Evolutionary conservation across 805 yeast genomes (phyloP).

Genomic region (Kodamaea kaohsiungensis): DNA sequence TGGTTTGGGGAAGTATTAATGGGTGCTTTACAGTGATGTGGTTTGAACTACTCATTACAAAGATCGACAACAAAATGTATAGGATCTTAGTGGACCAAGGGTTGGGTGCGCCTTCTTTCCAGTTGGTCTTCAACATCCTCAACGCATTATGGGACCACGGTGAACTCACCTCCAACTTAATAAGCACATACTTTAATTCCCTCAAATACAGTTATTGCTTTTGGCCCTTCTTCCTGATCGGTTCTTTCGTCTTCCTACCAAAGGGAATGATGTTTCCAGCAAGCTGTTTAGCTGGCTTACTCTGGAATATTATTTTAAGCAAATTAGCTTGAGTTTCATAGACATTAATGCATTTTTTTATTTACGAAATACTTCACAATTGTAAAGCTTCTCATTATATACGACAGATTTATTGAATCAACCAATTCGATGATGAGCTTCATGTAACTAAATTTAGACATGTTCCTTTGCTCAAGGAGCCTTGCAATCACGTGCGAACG

Average conservation of each 20-base stretch:
- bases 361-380: neutral
- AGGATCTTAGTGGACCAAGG: slow-evolving; percentile 55
- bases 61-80: slow-evolving; percentile 33
- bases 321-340: slow-evolving; percentile 10
- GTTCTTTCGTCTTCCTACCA: slow-evolving; percentile 51
- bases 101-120: slow-evolving; percentile 57
- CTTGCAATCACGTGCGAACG: neutral
- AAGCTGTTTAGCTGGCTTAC: slow-evolving; percentile 55
- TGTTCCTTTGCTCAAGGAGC: too few relatives aligned
- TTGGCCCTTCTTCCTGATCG: slow-evolving; percentile 60
- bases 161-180: slow-evolving; percentile 33
- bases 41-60: slow-evolving; percentile 48
- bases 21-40: slow-evolving; percentile 57
- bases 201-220: slow-evolving; percentile 53
- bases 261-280: slow-evolving; percentile 55
- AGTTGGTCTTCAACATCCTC: slow-evolving; percentile 48
- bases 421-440: neutral
- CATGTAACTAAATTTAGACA: neutral
- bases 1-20: slow-evolving; percentile 61
- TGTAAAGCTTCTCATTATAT: slow-evolving; percentile 1
- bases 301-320: slow-evolving; percentile 58
- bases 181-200: slow-evolving; percentile 45
- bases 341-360: slow-evolving; percentile 3
- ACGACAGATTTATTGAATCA: neutral
- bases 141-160: slow-evolving; percentile 59